phyloP scores from a whole-genome alignment of 1,284 basidiomycete species.

The Apiotrichum sp. region DNA sequence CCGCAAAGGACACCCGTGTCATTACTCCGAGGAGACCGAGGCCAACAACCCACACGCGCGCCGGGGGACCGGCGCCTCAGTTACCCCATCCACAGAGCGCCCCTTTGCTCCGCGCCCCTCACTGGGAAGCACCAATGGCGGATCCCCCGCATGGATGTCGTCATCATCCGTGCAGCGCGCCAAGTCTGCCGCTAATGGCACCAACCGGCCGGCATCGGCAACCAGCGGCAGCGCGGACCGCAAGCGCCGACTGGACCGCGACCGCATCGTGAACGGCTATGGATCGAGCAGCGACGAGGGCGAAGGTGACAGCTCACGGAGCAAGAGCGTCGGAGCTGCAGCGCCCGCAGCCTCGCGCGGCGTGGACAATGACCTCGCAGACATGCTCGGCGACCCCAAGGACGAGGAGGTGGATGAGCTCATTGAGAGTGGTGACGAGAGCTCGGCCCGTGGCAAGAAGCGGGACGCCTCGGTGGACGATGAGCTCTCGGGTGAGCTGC shows the following conservation, averaged over 20 bases:
- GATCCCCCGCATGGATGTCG: conserved; percentile 18
- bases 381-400: conserved; percentile 19
- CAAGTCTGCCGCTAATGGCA: neutral
- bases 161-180: conserved; percentile 7
- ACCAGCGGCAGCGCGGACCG: conserved; percentile 6
- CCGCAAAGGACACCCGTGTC: conserved; percentile 33
- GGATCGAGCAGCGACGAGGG: conserved; percentile 28
- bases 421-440: conserved; percentile 22
- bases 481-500: conserved; percentile 28
- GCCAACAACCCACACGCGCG: conserved; percentile 17
- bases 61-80: conserved; percentile 1
- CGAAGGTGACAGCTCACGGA: conserved; percentile 2
- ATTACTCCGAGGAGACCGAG: conserved; percentile 36
- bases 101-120: neutral
- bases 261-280: conserved; percentile 33
- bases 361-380: conserved; percentile 26
- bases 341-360: conserved; percentile 1
- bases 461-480: conserved; percentile 28
- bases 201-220: conserved; percentile 9
- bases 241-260: conserved; percentile 22
- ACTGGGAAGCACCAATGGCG: conserved; percentile 5
- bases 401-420: conserved; percentile 32
- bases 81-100: neutral
- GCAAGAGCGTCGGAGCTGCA: conserved; percentile 1
- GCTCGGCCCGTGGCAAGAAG: conserved; percentile 20